A percentile compares a stretch with the other conserved stretches of the same genome.
These are phyloP conservation scores for Pelargonium australe DNA, from an alignment of 441 rosid genomes.

Conservation along the genomic window DNA sequence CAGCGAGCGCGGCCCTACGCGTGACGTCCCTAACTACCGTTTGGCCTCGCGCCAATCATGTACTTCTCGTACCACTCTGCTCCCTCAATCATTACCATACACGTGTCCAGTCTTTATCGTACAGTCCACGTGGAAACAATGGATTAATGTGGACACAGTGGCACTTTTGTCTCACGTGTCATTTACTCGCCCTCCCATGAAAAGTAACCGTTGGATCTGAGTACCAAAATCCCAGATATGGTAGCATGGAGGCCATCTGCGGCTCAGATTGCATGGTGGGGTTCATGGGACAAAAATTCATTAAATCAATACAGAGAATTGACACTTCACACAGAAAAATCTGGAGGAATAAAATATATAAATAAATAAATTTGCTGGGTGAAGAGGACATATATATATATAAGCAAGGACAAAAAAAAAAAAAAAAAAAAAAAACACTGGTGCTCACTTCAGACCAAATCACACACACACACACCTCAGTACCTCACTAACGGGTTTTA, in stretches of 20 bases:
- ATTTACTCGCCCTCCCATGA: background rate
- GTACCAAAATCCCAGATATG: background rate
- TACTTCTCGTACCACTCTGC: background rate
- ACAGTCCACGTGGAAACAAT: background rate
- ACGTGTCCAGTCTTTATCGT: background rate
- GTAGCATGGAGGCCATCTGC: background rate
- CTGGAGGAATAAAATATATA: background rate
- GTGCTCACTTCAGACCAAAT: no score
- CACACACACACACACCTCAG: no score
- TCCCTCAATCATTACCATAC: background rate
- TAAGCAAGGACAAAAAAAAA: background rate
- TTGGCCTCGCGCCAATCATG: constrained; percentile 6
- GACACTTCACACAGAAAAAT: constrained; percentile 1
- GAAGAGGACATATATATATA: background rate
- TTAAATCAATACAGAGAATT: background rate
- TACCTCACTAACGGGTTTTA: no score
- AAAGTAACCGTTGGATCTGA: background rate
- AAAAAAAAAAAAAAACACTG: no score
- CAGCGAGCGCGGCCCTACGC: background rate
- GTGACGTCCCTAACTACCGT: constrained; percentile 12
- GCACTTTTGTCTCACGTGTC: constrained; percentile 7
- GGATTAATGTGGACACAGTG: background rate
- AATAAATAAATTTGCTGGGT: background rate
- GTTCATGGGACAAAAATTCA: background rate
- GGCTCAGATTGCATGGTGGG: background rate